Base-by-base conservation (phyloP, 331 rosid genomes). In the Acacia concinna region DNA sequence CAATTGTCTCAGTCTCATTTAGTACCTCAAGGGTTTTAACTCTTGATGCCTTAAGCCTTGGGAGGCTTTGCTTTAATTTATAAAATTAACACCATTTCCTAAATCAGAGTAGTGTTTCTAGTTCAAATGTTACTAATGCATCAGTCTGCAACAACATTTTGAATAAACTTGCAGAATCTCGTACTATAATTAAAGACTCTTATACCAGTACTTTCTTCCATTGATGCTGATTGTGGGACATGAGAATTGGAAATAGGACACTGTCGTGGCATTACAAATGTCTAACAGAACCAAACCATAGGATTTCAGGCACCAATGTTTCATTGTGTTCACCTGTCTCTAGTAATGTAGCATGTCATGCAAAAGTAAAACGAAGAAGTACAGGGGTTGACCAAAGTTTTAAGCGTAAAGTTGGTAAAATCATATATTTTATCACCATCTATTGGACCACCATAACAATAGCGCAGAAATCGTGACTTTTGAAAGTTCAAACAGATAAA, bases 241-340 rank as follows among this genome's bases (percentile, higher is more conserved):
- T 47, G 18, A 51, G 32, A 59, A 66, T 67, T 47, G 21, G 18
- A 67, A 72, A 57, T 63, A 80, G 15, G 77, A 59, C 74, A 64
- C 46, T 37, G 23, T 54, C 28, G 41, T 12, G 51, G 54, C 71
- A 32, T 73, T 47, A 30, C 23, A 57, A 62, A 67, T 71, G 28
- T 37, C 59, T 25, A 6, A 12, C 31, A 41, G 28, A 63, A 78
- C 37, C 63, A 79, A 68, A 35, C 21, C 52, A 30, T 31, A 31
- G 54, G 21, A 28, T 43, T 31, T 56, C 62, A 59, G 38, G 37
- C n/a, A 34, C 38, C 56, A 18, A 14, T 64, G 43, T 31, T 11
- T 23, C 69, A 21, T 30, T 35, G 38, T 51, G 30, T 35, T 63
- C 41, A 43, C 59, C 35, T 41, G 46, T 71, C 40, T 10, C 23